Percentiles rank a stretch among this genome's conserved stretches.
Evolutionary conservation across 208 protist genomes (phyloP).

Genomic region (Wallacemonas sp.): DNA sequence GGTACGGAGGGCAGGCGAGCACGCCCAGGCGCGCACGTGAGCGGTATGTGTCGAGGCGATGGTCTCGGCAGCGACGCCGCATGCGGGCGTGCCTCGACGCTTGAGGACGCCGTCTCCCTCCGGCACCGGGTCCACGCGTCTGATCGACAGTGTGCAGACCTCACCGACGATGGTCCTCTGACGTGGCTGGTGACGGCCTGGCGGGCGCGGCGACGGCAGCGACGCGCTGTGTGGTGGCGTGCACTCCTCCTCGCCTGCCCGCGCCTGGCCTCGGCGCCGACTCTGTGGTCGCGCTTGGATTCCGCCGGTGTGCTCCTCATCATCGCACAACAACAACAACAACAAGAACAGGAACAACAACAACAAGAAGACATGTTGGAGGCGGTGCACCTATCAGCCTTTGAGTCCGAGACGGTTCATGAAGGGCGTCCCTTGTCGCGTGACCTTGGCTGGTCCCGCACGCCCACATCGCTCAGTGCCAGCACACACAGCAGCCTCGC

Average conservation of each 20-base stretch:
- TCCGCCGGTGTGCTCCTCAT: conserved; percentile 2
- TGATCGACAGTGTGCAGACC: too few species aligned
- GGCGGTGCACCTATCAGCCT: too few species aligned
- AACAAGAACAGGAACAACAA: not conserved
- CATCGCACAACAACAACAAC: not conserved
- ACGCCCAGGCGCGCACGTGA: too few species aligned
- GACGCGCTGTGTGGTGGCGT: not conserved
- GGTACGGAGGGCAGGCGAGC: too few species aligned
- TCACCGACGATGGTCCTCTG: not conserved
- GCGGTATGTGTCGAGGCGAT: too few species aligned
- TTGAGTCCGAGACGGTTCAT: not conserved
- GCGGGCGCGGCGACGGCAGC: not conserved
- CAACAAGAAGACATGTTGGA: too few species aligned
- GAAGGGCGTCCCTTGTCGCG: not conserved
- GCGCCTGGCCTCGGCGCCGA: not conserved
- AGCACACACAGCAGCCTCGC: not conserved
- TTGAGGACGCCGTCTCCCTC: too few species aligned
- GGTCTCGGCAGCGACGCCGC: too few species aligned
- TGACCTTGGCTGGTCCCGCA: not conserved
- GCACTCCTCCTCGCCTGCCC: not conserved
- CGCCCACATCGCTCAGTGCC: not conserved
- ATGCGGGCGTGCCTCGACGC: too few species aligned
- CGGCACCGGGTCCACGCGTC: too few species aligned
- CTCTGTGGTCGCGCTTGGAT: conserved; percentile 13
- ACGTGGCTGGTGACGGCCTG: not conserved